Percentiles rank a stretch among this genome's conserved stretches.
Conservation (phyloP, 192 early-diverging fungal genomes). For the Umbelopsis ramanniana region DNA sequence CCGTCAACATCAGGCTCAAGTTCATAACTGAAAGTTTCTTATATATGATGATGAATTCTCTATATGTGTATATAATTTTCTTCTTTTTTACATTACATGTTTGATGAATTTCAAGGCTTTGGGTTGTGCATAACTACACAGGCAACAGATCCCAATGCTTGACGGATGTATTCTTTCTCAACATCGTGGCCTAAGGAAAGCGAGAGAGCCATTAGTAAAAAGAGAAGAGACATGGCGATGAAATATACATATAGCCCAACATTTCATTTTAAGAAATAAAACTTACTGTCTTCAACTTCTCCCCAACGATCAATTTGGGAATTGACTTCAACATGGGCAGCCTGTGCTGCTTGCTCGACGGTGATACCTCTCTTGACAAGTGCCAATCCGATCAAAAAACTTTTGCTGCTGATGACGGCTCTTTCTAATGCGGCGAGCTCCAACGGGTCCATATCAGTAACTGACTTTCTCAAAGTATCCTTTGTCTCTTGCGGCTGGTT, state of each 20-base stretch:
- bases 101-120: neutral
- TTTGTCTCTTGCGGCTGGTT: constrained; percentile 68
- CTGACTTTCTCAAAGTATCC: constrained; percentile 53
- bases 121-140: constrained; percentile 47
- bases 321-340: constrained; percentile 83
- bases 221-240: too few species aligned
- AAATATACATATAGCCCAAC: neutral
- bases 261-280: neutral
- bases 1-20: neutral
- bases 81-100: constrained; percentile 14
- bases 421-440: constrained; percentile 90
- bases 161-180: constrained; percentile 71
- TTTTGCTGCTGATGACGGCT: constrained; percentile 84
- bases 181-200: constrained; percentile 66
- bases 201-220: too few species aligned
- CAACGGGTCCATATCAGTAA: constrained; percentile 65
- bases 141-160: constrained; percentile 78
- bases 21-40: neutral
- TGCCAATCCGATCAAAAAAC: constrained; percentile 89
- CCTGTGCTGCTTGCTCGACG: constrained; percentile 76
- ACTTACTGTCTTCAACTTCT: constrained; percentile 81
- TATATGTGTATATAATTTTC: neutral
- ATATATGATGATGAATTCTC: neutral
- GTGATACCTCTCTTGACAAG: constrained; percentile 75
- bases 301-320: constrained; percentile 93